These are phyloP conservation scores for Xanthoconium separans DNA, from an alignment of 1,284 basidiomycete genomes.

Conservation along the genomic window DNA sequence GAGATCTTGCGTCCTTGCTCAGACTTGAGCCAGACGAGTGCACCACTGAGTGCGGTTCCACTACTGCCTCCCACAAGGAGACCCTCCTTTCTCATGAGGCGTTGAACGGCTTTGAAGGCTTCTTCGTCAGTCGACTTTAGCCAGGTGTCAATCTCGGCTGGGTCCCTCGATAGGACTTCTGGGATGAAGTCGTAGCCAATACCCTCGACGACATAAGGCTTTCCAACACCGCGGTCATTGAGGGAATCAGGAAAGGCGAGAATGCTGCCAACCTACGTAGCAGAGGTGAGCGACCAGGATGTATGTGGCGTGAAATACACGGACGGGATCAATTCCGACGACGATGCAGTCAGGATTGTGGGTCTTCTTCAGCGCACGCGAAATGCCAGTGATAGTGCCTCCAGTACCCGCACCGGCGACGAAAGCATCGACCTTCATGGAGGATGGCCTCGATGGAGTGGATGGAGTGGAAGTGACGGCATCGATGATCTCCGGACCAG, in stretches of 20 bases:
- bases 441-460: slow-evolving; percentile 53
- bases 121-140: slow-evolving; percentile 85
- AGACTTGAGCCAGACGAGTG: slow-evolving; percentile 74
- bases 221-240: slow-evolving; percentile 53
- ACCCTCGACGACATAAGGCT: slow-evolving; percentile 84
- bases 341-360: slow-evolving; percentile 73
- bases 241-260: slow-evolving; percentile 72
- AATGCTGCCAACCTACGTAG: slow-evolving; percentile 75
- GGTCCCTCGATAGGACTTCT: slow-evolving; percentile 66
- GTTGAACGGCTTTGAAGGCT: slow-evolving; percentile 74
- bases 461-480: slow-evolving; percentile 65
- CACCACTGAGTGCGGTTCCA: slow-evolving; percentile 81
- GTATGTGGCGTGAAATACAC: slow-evolving; percentile 25
- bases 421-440: slow-evolving; percentile 78
- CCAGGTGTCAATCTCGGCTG: slow-evolving; percentile 69
- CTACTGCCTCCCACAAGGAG: slow-evolving; percentile 91
- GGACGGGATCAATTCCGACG: slow-evolving; percentile 89
- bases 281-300: not conserved
- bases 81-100: slow-evolving; percentile 86
- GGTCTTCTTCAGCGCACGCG: slow-evolving; percentile 76
- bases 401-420: slow-evolving; percentile 94
- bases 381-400: slow-evolving; percentile 89
- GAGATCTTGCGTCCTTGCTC: slow-evolving; percentile 70
- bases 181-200: slow-evolving; percentile 96
- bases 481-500: slow-evolving; percentile 87